Percentiles rank a stretch among this genome's conserved stretches.
Evolutionary conservation across 2,329 filamentous ascomycete genomes (phyloP).

Genomic region (Sclerotinia sclerotiorum): DNA sequence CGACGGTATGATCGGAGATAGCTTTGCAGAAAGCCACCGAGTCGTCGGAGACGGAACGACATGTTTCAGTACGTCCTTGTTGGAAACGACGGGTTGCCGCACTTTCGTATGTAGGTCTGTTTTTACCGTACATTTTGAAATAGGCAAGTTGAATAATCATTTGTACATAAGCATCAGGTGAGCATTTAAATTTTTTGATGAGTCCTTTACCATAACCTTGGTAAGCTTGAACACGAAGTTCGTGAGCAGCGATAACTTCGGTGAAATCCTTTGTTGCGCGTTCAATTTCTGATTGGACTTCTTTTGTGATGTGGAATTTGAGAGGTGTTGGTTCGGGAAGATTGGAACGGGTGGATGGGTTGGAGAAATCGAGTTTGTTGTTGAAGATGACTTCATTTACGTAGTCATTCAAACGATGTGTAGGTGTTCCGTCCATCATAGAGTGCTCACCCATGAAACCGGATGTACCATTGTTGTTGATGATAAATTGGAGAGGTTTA

Average conservation of each 20-base stretch:
- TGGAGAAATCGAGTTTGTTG: constrained; percentile 88
- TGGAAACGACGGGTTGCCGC: constrained; percentile 94
- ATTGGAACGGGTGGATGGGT: constrained; percentile 74
- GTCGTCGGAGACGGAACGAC: constrained; percentile 86
- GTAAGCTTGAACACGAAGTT: constrained; percentile 91
- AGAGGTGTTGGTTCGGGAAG: constrained; percentile 78
- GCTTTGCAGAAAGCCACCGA: constrained; percentile 86
- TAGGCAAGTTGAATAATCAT: constrained; percentile 99
- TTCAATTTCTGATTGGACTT: constrained; percentile 75
- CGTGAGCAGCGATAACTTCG: constrained; percentile 79
- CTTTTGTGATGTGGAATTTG: constrained; percentile 73
- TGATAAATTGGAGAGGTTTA: constrained; percentile 96
- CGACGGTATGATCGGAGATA: constrained; percentile 68
- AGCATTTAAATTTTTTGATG: constrained; percentile 99
- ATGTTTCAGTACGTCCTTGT: constrained; percentile 93
- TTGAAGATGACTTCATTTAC: constrained; percentile 88
- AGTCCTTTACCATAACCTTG: constrained; percentile 97
- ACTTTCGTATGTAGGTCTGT: constrained; percentile 95
- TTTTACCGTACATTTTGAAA: constrained; percentile 98
- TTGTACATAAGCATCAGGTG: constrained; percentile 94
- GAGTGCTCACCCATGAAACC: constrained; percentile 99
- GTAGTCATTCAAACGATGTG: constrained; percentile 94
- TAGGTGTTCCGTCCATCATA: constrained; percentile 99
- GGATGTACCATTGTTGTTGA: constrained; percentile 96
- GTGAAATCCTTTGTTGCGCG: constrained; percentile 77